phyloP scores from a whole-genome alignment of 345 rosid species.

The Chamaenerion angustifolium region DNA sequence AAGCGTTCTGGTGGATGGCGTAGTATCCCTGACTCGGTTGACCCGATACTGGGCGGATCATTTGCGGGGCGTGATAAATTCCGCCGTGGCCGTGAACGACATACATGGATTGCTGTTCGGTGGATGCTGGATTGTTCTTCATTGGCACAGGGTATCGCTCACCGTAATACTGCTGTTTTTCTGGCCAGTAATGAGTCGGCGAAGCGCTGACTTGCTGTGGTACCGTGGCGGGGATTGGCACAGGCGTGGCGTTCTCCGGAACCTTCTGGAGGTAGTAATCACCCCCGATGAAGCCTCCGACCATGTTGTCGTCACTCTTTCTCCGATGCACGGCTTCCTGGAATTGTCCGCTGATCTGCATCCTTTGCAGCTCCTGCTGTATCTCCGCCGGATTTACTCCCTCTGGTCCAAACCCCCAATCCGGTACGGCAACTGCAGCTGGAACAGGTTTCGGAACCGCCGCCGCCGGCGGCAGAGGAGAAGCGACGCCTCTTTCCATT shows the following conservation, averaged over 20 bases:
- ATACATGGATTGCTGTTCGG: slow-evolving; percentile 45
- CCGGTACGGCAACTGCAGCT: slow-evolving; percentile 10
- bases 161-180: slow-evolving; percentile 38
- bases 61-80: slow-evolving; percentile 29
- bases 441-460: slow-evolving; percentile 4
- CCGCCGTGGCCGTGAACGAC: slow-evolving; percentile 34
- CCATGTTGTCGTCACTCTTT: slow-evolving; percentile 29
- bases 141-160: slow-evolving; percentile 33
- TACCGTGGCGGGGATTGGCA: slow-evolving; percentile 14
- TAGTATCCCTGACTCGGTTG: slow-evolving; percentile 61
- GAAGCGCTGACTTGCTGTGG: slow-evolving; percentile 9
- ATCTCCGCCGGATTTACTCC: slow-evolving; percentile 30
- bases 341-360: slow-evolving; percentile 52
- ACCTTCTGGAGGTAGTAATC: slow-evolving; percentile 35
- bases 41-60: slow-evolving; percentile 32
- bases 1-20: slow-evolving; percentile 44
- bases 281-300: slow-evolving; percentile 21
- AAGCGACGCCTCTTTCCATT: slow-evolving; percentile 35
- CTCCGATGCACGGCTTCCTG: slow-evolving; percentile 30
- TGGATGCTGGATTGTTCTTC: slow-evolving; percentile 17
- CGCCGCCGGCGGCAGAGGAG: slow-evolving; percentile 12
- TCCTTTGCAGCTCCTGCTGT: slow-evolving; percentile 62
- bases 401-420: slow-evolving; percentile 29
- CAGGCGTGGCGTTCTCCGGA: slow-evolving; percentile 26
- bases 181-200: slow-evolving; percentile 41